Percentiles rank a stretch among this genome's conserved stretches.
Conservation (phyloP, 1,139 yeast species). For the Taphrina pruni region DNA sequence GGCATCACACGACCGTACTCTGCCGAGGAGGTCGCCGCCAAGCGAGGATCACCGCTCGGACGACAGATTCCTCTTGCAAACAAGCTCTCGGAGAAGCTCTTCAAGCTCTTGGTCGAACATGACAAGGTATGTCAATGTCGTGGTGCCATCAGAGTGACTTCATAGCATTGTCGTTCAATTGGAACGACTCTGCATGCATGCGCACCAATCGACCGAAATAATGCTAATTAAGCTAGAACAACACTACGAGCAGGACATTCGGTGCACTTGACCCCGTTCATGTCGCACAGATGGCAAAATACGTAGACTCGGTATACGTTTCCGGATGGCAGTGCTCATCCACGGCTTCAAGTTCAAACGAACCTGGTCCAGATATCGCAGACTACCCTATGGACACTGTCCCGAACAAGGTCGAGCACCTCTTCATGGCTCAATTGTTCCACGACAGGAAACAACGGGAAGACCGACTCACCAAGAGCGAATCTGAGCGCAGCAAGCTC, state of each 20-base stretch:
- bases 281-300: constrained; percentile 94
- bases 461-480: constrained; percentile 69
- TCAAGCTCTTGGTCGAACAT: constrained; percentile 50
- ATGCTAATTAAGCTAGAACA: neutral
- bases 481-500: constrained; percentile 66
- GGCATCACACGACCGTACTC: constrained; percentile 86
- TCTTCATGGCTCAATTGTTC: constrained; percentile 95
- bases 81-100: constrained; percentile 82
- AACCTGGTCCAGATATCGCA: constrained; percentile 97
- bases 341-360: constrained; percentile 95
- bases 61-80: constrained; percentile 64
- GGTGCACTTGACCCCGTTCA: constrained; percentile 98
- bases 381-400: constrained; percentile 99
- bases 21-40: constrained; percentile 85
- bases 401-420: constrained; percentile 96
- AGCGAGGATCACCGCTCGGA: constrained; percentile 89
- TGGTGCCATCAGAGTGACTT: too few species aligned
- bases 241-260: constrained; percentile 82
- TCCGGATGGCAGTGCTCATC: constrained; percentile 99
- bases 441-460: constrained; percentile 97
- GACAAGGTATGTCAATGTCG: constrained; percentile 23
- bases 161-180: too few species aligned
- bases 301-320: constrained; percentile 86
- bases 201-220: too few species aligned
- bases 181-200: neutral